Evolutionary conservation across 345 rosid species (phyloP), one percentile per base, ranked within the genome.

Genomic region (Excoecaria agallocha): DNA sequence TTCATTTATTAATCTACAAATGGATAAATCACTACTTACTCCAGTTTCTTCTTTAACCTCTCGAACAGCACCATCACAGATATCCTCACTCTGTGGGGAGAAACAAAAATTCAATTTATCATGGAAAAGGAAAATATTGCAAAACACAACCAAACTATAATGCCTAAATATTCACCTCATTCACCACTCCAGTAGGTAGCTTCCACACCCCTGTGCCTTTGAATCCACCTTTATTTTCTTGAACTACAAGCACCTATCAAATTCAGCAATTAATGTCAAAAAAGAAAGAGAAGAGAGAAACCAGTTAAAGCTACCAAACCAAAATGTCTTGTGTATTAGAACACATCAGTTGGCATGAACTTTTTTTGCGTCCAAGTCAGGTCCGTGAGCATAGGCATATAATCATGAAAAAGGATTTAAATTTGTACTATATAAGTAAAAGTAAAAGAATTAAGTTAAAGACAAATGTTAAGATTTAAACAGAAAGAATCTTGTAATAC

Each of bases 31-130:
- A 17, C 61, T 10, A 78, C 94, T 81, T 81, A 92, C 98, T 79
- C 90, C 91, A 0, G 96, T 92, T 77, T 91, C 98, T 92, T 94
- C 98, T 76, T 88, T 81, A 30, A 90, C 97, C 80, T 92, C 98
- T 82, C 97, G 82, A 6, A 85, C 70, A 63, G 90, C 91, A 50
- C 90, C 96, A 30, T 49, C 3, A 56, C 78, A 82, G 6, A 91
- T 85, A 76, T 94, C 90, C 86, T 94, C 98, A 20, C 93, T 96
- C 97, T 91, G 82, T 41, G 43, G 58, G 73, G 25, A 24, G 0
- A 16, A 70, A 73, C 68, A 73, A 69, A 10, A 74, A 43, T 72
- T n/a, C 49, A 72, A 69, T 73, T 57, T 55, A 46, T 5, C 6
- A 20, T 6, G 16, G 35, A 19, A 39, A 68, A 45, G 10, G 24